Conservation (phyloP, 2,329 filamentous ascomycete species). For the Microcera coccophila region DNA sequence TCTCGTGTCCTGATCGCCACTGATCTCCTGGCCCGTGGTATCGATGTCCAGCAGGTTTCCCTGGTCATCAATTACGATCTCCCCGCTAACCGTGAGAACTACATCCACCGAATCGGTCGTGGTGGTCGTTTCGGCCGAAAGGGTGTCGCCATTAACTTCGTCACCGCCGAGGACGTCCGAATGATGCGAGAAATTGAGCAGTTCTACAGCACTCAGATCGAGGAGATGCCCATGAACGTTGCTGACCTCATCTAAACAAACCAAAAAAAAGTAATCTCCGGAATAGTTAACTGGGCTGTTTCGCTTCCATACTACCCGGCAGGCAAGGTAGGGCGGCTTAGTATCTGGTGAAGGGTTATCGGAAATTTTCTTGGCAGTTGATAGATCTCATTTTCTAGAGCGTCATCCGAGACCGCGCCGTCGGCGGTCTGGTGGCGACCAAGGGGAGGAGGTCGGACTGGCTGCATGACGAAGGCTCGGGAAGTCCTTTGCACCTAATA, state of each 20-base stretch:
- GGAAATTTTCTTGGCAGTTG: conserved; percentile 35
- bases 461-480: conserved; percentile 37
- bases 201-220: conserved; percentile 99
- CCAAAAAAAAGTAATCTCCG: conserved; percentile 23
- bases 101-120: conserved; percentile 99
- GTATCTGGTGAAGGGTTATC: conserved; percentile 28
- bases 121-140: conserved; percentile 99
- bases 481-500: conserved; percentile 38
- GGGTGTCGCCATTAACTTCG: conserved; percentile 99
- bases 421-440: conserved; percentile 29
- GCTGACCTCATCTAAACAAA: conserved; percentile 66
- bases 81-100: conserved; percentile 98
- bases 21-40: conserved; percentile 96
- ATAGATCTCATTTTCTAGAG: conserved; percentile 42
- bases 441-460: conserved; percentile 30
- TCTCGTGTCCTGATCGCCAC: conserved; percentile 98
- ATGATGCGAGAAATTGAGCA: conserved; percentile 99
- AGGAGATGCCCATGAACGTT: conserved; percentile 99
- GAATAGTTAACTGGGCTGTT: conserved; percentile 23
- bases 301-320: conserved; percentile 17
- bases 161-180: conserved; percentile 96
- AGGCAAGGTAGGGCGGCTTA: conserved; percentile 25
- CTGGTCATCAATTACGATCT: conserved; percentile 99
- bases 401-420: conserved; percentile 25
- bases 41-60: conserved; percentile 99